Base-by-base conservation (phyloP, 306 rosid genomes). In the Calophaca sinica region DNA sequence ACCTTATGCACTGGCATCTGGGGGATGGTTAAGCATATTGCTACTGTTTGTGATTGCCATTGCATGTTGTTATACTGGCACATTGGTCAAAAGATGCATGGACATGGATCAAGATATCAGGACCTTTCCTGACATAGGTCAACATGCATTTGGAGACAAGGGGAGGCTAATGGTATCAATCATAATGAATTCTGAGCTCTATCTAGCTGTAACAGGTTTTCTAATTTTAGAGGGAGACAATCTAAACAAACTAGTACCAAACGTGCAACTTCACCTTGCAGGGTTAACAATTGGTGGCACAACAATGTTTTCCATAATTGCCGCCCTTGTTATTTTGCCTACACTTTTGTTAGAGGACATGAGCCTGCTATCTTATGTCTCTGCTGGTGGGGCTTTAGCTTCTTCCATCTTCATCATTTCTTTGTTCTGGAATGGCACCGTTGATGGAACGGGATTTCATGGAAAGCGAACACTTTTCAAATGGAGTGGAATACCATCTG, bases 21-120 rank as follows among this genome's bases (percentile, higher is more conserved):
- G 93, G 28, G 98, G 98, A 67, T 93, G 98, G 98, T 32, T 89
- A 61, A 93, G 97, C 89, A 52, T 93, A 68, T 65, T 72, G 3
- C 84, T 89, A 3, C 86, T 93, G 7, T 85, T 93, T 9, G 13
- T 73, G 20, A 79, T 91, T 0, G 90, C 98, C 1, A 13, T 75
- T 0, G 72, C 87, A 29, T 71, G 91, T 15, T 89, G 85, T 42
- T 89, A 93, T 84, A 69, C 98, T 0, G 98, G 93, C 44, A 32
- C 90, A 68, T 78, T 93, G 71, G 85, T 93, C 1, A 77, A 93
- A 50, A 86, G 82, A 76, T 93, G 97, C 80, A 93, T 93, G 98
- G 96, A 91, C 14, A 73, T 81, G 78, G 87, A 93, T 20, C 78
- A 88, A 58, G 44, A 44, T 5, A 91, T 93, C 3, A 88, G 59